These are phyloP conservation scores for Aspergillus pseudoviridinutans DNA, from an alignment of 2,329 filamentous ascomycete species.

Conservation along the genomic window DNA sequence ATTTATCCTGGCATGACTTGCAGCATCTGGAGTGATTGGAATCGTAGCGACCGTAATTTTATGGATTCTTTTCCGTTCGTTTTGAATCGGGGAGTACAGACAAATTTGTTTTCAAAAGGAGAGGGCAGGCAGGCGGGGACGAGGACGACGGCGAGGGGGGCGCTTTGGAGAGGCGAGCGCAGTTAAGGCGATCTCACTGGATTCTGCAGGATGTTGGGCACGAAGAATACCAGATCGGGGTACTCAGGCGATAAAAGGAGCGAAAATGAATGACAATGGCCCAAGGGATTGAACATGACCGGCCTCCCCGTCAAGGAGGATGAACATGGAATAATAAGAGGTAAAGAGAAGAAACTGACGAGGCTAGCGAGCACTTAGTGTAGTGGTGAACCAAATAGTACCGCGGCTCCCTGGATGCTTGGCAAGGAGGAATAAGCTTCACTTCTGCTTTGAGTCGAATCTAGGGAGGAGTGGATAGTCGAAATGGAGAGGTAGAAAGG, in stretches of 20 bases:
- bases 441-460: neutral
- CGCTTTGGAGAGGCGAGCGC: neutral
- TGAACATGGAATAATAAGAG: neutral
- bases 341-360: neutral
- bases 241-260: neutral
- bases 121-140: neutral
- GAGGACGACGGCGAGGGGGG: neutral
- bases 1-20: constrained; percentile 35
- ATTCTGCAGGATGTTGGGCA: neutral
- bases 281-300: constrained; percentile 12
- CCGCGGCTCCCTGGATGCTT: neutral
- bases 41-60: neutral
- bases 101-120: neutral
- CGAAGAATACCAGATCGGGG: neutral
- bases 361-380: neutral
- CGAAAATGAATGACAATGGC: constrained; percentile 6
- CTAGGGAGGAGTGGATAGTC: neutral
- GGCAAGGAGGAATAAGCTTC: neutral
- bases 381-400: neutral
- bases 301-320: neutral
- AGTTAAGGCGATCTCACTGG: neutral
- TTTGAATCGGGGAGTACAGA: neutral
- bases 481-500: neutral
- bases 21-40: constrained; percentile 5
- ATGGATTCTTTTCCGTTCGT: neutral